Evolutionary conservation across 2,329 filamentous ascomycete species (phyloP).

Genomic region (Chaetoscypha palmicola): DNA sequence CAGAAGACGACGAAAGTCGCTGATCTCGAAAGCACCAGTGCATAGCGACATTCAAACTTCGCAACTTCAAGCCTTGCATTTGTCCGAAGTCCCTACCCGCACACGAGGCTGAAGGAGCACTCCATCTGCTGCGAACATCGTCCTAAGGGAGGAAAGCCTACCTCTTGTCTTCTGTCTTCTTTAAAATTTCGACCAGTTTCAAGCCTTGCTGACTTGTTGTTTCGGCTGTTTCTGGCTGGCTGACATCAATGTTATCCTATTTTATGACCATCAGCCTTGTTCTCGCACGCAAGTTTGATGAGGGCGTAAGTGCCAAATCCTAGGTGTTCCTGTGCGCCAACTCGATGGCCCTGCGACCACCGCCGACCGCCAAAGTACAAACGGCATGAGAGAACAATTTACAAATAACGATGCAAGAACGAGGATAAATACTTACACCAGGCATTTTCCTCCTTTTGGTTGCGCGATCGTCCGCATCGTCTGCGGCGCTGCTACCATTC

Average conservation of each 20-base stretch:
- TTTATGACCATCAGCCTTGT: slow-evolving; percentile 28
- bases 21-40: too few species aligned
- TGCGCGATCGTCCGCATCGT: slow-evolving; percentile 45
- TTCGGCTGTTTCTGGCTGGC: slow-evolving; percentile 50
- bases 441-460: slow-evolving; percentile 52
- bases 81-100: slow-evolving; percentile 3
- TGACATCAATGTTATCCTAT: slow-evolving; percentile 22
- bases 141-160: slow-evolving; percentile 36
- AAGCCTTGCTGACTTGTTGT: slow-evolving; percentile 66
- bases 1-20: too few species aligned
- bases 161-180: slow-evolving; percentile 74
- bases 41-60: too few species aligned
- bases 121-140: slow-evolving; percentile 7
- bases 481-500: slow-evolving; percentile 34
- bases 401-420: slow-evolving; percentile 5
- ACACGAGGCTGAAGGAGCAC: slow-evolving; percentile 13
- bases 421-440: slow-evolving; percentile 39
- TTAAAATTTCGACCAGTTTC: slow-evolving; percentile 67
- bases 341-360: slow-evolving; percentile 22
- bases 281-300: slow-evolving; percentile 8
- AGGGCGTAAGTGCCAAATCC: slow-evolving; percentile 9
- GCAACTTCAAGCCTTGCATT: too few species aligned
- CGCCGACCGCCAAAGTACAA: slow-evolving; percentile 16
- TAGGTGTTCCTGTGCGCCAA: slow-evolving; percentile 16
- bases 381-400: slow-evolving; percentile 6